Evolutionary conservation across 768 basidiomycete species (phyloP).

Genomic region (Lactifluus echinatus): DNA sequence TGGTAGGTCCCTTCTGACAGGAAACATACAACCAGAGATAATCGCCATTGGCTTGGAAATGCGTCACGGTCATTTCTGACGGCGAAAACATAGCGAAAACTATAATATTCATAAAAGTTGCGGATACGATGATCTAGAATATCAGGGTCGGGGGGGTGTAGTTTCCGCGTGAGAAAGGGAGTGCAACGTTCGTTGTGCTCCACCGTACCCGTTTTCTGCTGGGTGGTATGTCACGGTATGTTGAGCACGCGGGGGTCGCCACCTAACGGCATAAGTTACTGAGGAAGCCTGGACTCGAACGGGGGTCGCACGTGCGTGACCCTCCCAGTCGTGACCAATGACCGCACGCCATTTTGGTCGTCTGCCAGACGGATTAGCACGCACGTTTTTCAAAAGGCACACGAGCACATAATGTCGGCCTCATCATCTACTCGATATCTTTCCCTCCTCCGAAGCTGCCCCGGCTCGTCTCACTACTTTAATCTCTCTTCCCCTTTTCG

Average conservation of each 20-base stretch:
- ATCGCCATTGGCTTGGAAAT: neutral
- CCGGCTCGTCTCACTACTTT: conserved; percentile 1
- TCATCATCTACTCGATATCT: neutral
- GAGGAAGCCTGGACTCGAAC: neutral
- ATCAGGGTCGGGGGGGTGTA: too few relatives aligned
- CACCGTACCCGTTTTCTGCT: too few relatives aligned
- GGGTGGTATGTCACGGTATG: too few relatives aligned
- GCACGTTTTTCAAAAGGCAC: conserved; percentile 17
- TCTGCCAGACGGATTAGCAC: conserved; percentile 6
- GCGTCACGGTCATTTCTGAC: neutral
- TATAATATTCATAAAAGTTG: too few relatives aligned
- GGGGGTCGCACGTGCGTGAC: conserved; percentile 1
- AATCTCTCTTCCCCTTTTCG: neutral
- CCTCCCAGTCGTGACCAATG: conserved; percentile 1
- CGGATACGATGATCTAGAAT: too few relatives aligned
- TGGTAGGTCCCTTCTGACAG: too few relatives aligned
- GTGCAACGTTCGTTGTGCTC: neutral
- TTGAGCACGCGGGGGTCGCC: too few relatives aligned
- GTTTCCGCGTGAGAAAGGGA: too few relatives aligned
- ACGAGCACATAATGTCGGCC: conserved; percentile 13
- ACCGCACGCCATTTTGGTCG: conserved; percentile 9
- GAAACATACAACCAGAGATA: too few relatives aligned
- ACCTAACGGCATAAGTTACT: too few relatives aligned
- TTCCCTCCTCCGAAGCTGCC: neutral
- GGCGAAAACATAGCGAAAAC: neutral